A percentile compares a stretch with the other conserved stretches of the same genome.
Conservation (phyloP, 176 grass and related monocot genomes). For the Rhynchospora tenuis region DNA sequence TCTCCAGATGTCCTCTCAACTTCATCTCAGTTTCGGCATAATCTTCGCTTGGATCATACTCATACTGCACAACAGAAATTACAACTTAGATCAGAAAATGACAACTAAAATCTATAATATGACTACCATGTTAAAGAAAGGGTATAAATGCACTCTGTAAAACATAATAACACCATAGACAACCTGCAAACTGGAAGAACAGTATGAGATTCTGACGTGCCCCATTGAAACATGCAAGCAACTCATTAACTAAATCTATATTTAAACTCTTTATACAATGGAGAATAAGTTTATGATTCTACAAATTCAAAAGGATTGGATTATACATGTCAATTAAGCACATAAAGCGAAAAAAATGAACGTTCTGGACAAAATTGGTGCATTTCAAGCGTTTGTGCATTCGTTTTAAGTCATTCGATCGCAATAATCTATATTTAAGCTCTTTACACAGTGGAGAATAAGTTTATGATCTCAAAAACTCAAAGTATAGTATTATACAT, state of each 20-base stretch:
- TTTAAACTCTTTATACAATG: no score
- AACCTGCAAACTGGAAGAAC: background rate
- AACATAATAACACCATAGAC: background rate
- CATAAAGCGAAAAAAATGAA: no score
- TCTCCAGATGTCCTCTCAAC: slow-evolving; percentile 82
- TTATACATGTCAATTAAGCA: no score
- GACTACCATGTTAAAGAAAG: background rate
- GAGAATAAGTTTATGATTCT: no score
- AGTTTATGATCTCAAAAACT: no score
- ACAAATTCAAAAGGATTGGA: no score
- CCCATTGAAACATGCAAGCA: background rate
- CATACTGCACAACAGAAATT: slow-evolving; percentile 49
- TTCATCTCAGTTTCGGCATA: slow-evolving; percentile 87
- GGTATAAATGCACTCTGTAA: background rate
- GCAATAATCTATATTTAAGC: no score
- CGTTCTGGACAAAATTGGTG: no score
- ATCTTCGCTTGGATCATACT: slow-evolving; percentile 97
- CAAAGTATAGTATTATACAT: no score
- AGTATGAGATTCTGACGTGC: background rate
- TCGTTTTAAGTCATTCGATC: no score
- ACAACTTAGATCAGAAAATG: background rate
- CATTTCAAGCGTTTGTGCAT: no score
- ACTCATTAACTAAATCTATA: background rate
- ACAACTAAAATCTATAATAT: background rate
- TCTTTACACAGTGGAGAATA: no score